phyloP scores from a whole-genome alignment of 2,329 filamentous ascomycete genomes.

The Diplodia mutila region DNA sequence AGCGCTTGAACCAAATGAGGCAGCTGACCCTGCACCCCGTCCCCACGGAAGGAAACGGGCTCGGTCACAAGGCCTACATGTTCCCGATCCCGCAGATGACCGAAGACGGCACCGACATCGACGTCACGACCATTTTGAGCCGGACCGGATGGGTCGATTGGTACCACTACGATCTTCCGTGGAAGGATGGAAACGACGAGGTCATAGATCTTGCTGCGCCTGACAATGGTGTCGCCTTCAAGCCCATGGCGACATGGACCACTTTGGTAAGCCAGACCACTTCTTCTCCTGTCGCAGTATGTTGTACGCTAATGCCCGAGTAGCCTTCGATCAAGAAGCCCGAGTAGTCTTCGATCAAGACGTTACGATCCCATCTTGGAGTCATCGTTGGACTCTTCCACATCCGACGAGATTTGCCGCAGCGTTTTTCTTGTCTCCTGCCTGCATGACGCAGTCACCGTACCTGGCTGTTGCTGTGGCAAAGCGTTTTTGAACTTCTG shows the following conservation, averaged over 20 bases:
- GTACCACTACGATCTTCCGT: neutral
- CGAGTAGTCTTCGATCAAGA: neutral
- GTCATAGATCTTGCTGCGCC: neutral
- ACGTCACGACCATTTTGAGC: constrained; percentile 3
- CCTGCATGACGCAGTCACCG: neutral
- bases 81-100: neutral
- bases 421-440: neutral
- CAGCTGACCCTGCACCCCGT: neutral
- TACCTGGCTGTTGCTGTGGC: no score
- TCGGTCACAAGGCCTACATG: neutral
- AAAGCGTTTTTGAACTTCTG: neutral
- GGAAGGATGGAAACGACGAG: neutral
- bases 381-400: neutral
- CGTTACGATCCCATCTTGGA: neutral
- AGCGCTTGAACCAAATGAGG: neutral
- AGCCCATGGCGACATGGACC: neutral
- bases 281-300: neutral
- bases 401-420: no score
- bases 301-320: neutral
- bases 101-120: neutral
- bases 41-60: neutral
- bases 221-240: neutral
- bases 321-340: neutral
- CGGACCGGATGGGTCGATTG: neutral
- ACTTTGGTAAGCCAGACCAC: neutral